These are phyloP conservation scores for Colletotrichum costaricense DNA, from an alignment of 2,329 filamentous ascomycete species.

Conservation along the genomic window DNA sequence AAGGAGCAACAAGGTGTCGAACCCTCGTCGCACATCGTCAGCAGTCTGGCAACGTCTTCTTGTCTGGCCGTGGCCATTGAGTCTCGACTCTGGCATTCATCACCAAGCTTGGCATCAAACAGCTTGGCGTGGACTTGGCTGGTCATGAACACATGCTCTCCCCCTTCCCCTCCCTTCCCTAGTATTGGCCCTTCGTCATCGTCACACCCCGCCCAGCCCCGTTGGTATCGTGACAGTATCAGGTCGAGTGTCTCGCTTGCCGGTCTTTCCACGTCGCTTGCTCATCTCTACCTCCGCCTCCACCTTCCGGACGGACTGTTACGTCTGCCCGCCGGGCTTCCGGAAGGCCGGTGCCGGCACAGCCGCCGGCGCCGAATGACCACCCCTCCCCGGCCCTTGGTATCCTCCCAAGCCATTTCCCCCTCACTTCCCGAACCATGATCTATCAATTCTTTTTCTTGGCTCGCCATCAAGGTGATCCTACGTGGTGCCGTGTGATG, in stretches of 20 bases:
- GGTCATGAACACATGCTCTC: background rate
- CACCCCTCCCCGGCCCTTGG: background rate
- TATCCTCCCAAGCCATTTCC: background rate
- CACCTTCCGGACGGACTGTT: conserved; percentile 24
- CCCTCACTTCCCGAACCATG: background rate
- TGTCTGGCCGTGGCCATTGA: background rate
- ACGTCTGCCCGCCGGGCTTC: conserved; percentile 13
- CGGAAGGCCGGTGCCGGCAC: conserved; percentile 7
- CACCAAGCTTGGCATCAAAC: background rate
- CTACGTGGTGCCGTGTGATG: background rate
- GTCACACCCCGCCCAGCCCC: background rate
- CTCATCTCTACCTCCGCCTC: background rate
- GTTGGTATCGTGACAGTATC: background rate
- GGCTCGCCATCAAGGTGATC: background rate
- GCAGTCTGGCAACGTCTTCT: background rate
- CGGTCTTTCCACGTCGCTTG: background rate
- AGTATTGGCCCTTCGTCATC: background rate
- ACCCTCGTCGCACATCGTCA: conserved; percentile 8
- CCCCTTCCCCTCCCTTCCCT: background rate
- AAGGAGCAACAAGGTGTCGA: conserved; percentile 18
- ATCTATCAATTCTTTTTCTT: background rate
- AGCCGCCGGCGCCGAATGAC: conserved; percentile 29
- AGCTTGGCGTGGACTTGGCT: background rate
- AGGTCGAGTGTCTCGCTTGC: background rate
- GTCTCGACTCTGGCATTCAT: background rate